Evolutionary conservation across 306 rosid genomes (phyloP).

Genomic region (Acacia confusa): DNA sequence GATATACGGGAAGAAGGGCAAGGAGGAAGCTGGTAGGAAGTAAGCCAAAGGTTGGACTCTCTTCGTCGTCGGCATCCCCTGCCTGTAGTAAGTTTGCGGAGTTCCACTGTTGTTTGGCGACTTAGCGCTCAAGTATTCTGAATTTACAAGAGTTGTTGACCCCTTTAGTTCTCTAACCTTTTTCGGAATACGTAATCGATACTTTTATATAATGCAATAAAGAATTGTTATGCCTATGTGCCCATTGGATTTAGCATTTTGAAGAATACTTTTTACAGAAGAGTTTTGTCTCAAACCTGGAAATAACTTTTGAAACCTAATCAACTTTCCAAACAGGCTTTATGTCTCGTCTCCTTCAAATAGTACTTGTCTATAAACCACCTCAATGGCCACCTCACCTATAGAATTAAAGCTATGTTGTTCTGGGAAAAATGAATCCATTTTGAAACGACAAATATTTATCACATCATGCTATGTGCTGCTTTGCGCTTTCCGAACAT

Average conservation of each 20-base stretch:
- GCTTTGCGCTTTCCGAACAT: not conserved
- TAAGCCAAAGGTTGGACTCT: slow-evolving; percentile 39
- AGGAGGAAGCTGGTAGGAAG: slow-evolving; percentile 26
- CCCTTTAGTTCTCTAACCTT: not conserved
- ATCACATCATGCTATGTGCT: not conserved
- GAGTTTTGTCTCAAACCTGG: too few relatives aligned
- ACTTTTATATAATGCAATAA: not conserved
- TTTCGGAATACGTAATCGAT: not conserved
- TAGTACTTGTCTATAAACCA: too few relatives aligned
- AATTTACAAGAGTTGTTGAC: not conserved
- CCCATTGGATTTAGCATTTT: too few relatives aligned
- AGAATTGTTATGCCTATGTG: not conserved
- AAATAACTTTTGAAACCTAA: too few relatives aligned
- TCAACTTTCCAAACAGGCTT: too few relatives aligned
- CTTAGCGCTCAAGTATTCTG: not conserved
- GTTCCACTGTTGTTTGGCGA: not conserved
- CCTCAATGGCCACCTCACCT: too few relatives aligned
- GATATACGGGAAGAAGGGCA: slow-evolving; percentile 73
- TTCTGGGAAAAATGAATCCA: not conserved
- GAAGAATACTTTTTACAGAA: too few relatives aligned
- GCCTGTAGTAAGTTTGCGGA: slow-evolving; percentile 20
- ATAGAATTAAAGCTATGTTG: not conserved
- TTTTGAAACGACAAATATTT: too few relatives aligned
- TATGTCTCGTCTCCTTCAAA: too few relatives aligned
- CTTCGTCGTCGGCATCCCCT: not conserved